Percentiles rank a stretch among this genome's conserved stretches.
These are phyloP conservation scores for Neobulgaria alba DNA, from an alignment of 2,329 filamentous ascomycete species.

Conservation along the genomic window DNA sequence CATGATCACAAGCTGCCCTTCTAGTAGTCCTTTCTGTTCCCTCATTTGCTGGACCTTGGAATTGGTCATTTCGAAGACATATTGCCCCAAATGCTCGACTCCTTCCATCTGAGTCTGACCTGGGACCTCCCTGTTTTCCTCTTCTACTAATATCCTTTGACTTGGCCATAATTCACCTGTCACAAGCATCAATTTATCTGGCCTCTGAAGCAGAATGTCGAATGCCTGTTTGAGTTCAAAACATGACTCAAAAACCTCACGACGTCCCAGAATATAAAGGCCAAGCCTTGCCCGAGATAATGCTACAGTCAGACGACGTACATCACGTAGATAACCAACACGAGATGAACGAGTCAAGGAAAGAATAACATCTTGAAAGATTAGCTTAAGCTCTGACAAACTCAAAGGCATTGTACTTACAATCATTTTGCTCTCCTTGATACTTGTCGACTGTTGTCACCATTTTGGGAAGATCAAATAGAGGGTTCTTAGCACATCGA, in stretches of 20 bases:
- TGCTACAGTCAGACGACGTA: slow-evolving; percentile 88
- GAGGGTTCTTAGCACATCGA: slow-evolving; percentile 69
- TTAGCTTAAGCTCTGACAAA: slow-evolving; percentile 10
- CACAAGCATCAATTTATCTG: slow-evolving; percentile 72
- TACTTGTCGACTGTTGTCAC: slow-evolving; percentile 98
- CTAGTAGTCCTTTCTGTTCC: slow-evolving; percentile 23
- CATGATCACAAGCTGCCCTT: slow-evolving; percentile 10
- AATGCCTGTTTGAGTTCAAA: slow-evolving; percentile 85
- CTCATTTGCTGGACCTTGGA: slow-evolving; percentile 27
- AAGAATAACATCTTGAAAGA: slow-evolving; percentile 69
- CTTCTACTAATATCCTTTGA: slow-evolving; percentile 38
- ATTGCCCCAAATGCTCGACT: slow-evolving; percentile 90
- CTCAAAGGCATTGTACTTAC: slow-evolving; percentile 45
- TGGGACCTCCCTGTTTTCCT: slow-evolving; percentile 39
- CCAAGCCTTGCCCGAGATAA: slow-evolving; percentile 87
- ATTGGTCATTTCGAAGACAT: slow-evolving; percentile 92
- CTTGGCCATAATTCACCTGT: slow-evolving; percentile 83
- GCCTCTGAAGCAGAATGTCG: slow-evolving; percentile 64
- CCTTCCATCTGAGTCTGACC: slow-evolving; percentile 71
- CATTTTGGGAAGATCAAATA: slow-evolving; percentile 83
- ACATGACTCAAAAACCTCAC: slow-evolving; percentile 80
- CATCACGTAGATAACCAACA: slow-evolving; percentile 87
- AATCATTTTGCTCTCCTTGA: slow-evolving; percentile 98
- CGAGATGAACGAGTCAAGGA: slow-evolving; percentile 83
- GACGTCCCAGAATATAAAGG: slow-evolving; percentile 83